Evolutionary conservation across 768 basidiomycete genomes (phyloP).

Genomic region (Collybia sp.): DNA sequence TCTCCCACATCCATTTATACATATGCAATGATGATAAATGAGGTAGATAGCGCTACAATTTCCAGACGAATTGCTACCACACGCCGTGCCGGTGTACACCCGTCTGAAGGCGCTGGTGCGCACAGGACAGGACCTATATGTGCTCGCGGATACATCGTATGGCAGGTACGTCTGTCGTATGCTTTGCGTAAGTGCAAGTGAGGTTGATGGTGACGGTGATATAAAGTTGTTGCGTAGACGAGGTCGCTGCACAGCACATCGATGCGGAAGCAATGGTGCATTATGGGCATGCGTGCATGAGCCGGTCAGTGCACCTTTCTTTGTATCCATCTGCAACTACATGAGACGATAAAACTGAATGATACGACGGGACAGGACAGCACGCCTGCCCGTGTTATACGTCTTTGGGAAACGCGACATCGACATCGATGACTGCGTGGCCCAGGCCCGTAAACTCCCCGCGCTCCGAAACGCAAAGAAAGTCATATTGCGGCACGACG

Average conservation of each 20-base stretch:
- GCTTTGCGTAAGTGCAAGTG: conserved; percentile 5
- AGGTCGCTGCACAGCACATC: conserved; percentile 91
- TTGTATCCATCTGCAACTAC: background rate
- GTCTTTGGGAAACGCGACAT: conserved; percentile 78
- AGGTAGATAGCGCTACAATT: conserved; percentile 86
- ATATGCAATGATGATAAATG: background rate
- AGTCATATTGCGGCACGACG: conserved; percentile 68
- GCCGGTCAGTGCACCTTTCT: conserved; percentile 53
- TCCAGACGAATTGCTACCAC: conserved; percentile 86
- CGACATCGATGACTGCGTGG: conserved; percentile 49
- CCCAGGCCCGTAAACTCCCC: conserved; percentile 1
- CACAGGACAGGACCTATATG: conserved; percentile 15
- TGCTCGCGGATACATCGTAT: conserved; percentile 94
- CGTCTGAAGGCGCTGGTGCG: conserved; percentile 43
- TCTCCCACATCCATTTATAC: background rate
- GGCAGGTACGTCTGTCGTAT: conserved; percentile 62
- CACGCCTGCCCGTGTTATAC: conserved; percentile 85
- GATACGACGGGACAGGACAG: conserved; percentile 49
- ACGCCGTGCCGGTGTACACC: conserved; percentile 81
- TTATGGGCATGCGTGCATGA: conserved; percentile 95
- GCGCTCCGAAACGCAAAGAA: conserved; percentile 6
- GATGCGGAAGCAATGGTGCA: conserved; percentile 90
- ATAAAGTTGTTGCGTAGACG: conserved; percentile 90
- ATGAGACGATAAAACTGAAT: background rate
- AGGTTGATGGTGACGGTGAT: conserved; percentile 9